Percentiles rank a stretch among this genome's conserved stretches.
These are phyloP conservation scores for Penicillium hesseltinei DNA, from an alignment of 2,329 filamentous ascomycete species.

Conservation along the genomic window DNA sequence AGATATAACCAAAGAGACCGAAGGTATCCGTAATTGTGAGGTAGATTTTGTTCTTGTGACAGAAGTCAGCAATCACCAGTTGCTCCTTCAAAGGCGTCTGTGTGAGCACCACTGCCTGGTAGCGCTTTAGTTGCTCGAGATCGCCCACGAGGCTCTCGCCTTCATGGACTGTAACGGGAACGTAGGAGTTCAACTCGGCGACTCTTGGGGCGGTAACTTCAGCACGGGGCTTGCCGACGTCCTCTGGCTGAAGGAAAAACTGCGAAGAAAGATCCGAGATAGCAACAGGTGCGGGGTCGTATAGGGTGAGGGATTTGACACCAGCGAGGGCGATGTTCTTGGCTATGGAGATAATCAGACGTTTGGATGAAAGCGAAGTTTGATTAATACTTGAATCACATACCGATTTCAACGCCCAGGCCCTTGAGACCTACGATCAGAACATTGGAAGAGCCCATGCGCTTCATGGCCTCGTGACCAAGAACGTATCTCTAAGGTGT, in stretches of 20 bases:
- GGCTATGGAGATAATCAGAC: conserved; percentile 50
- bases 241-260: conserved; percentile 86
- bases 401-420: conserved; percentile 85
- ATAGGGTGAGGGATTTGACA: conserved; percentile 93
- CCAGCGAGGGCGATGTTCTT: conserved; percentile 98
- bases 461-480: conserved; percentile 89
- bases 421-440: conserved; percentile 90
- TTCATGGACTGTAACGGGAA: conserved; percentile 75
- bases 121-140: conserved; percentile 79
- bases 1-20: conserved; percentile 91
- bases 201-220: conserved; percentile 83
- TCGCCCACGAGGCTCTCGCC: conserved; percentile 67
- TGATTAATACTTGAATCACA: conserved; percentile 15
- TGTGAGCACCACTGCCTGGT: conserved; percentile 89
- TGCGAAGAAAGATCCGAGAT: conserved; percentile 92
- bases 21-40: conserved; percentile 85
- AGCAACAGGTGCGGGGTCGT: conserved; percentile 79
- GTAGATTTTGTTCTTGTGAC: conserved; percentile 90
- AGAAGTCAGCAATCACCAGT: conserved; percentile 83
- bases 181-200: conserved; percentile 94
- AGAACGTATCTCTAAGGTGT: conserved; percentile 57
- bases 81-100: conserved; percentile 78
- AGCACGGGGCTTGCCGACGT: conserved; percentile 90
- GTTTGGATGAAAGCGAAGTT: background rate
- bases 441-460: conserved; percentile 94